Conservation (phyloP, 495 filamentous ascomycete species). For the Sabuloglossum arenarium region DNA sequence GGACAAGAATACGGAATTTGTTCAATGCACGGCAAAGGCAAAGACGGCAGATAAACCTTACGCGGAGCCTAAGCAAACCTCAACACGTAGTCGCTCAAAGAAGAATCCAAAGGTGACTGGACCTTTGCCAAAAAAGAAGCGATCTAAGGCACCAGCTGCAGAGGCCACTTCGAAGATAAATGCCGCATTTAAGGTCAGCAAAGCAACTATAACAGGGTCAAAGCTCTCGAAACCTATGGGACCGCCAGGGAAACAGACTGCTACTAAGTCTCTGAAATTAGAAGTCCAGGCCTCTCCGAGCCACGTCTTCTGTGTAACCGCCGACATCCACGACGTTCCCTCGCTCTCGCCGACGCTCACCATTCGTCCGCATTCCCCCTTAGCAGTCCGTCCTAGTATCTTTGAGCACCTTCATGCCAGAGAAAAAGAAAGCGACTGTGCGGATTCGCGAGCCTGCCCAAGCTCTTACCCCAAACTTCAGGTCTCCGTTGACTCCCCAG, state of each 20-base stretch:
- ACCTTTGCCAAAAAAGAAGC: not conserved
- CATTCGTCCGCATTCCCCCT: not conserved
- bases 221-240: not conserved
- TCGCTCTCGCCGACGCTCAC: slow-evolving; percentile 1
- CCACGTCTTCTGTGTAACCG: not conserved
- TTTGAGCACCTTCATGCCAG: not conserved
- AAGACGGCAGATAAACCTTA: not conserved
- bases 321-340: not conserved
- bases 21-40: not conserved
- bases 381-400: not conserved
- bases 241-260: not conserved
- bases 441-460: not conserved
- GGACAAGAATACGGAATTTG: not conserved
- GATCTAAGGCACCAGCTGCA: not conserved
- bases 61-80: not conserved
- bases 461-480: not conserved
- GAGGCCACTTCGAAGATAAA: not conserved
- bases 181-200: not conserved
- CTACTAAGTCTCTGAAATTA: not conserved
- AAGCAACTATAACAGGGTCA: not conserved
- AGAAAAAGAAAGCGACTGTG: not conserved
- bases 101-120: not conserved
- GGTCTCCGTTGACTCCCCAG: not conserved
- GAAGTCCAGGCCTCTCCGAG: not conserved
- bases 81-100: not conserved